These are phyloP conservation scores for Colletotrichum godetiae DNA, from an alignment of 2,329 filamentous ascomycete genomes.

Conservation along the genomic window DNA sequence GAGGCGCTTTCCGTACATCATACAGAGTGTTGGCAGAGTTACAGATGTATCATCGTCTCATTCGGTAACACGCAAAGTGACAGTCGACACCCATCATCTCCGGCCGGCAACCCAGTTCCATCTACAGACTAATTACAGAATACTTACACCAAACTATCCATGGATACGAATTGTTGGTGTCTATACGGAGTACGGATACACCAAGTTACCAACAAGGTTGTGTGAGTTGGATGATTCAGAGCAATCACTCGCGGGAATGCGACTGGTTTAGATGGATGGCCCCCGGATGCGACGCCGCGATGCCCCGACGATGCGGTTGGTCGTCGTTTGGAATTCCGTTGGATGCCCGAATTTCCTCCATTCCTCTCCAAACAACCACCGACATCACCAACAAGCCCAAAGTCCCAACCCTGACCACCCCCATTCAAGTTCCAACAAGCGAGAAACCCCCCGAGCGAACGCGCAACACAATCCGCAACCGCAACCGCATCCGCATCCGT, in stretches of 20 bases:
- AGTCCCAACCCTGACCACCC: background rate
- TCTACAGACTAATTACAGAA: background rate
- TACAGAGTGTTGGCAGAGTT: slow-evolving; percentile 10
- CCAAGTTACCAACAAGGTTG: slow-evolving; percentile 4
- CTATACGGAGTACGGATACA: background rate
- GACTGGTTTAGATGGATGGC: slow-evolving; percentile 25
- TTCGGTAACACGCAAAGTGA: slow-evolving; percentile 14
- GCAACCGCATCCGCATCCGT: slow-evolving; percentile 5
- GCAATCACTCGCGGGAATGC: slow-evolving; percentile 27
- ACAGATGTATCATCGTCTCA: slow-evolving; percentile 16
- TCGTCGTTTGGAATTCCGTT: slow-evolving; percentile 22
- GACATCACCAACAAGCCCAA: slow-evolving; percentile 12
- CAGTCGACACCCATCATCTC: background rate
- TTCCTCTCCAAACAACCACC: slow-evolving; percentile 27
- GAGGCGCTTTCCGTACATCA: background rate
- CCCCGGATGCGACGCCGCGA: slow-evolving; percentile 27
- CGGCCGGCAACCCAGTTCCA: background rate
- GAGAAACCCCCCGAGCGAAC: background rate
- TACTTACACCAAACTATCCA: background rate
- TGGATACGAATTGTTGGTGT: background rate
- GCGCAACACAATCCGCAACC: background rate
- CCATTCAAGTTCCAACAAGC: background rate
- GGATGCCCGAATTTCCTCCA: slow-evolving; percentile 28
- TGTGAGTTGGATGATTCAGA: slow-evolving; percentile 26
- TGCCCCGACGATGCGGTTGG: background rate